Evolutionary conservation across 805 yeast species (phyloP).

Genomic region (Danielia reshetovae): DNA sequence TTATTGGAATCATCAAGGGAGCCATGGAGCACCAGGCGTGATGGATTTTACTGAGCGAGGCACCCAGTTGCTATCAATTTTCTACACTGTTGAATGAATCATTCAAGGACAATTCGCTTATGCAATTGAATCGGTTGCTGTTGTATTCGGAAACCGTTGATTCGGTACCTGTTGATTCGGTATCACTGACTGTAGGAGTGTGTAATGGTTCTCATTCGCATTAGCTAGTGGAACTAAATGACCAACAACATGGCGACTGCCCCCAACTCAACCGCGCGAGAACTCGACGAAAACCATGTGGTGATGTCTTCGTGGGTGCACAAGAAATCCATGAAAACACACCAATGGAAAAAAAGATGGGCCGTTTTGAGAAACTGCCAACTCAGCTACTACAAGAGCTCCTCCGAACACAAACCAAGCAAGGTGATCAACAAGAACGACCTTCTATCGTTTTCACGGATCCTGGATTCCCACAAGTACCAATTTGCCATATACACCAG

Average conservation of each 20-base stretch:
- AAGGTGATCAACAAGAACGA: slow-evolving; percentile 25
- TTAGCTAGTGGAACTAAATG: no score
- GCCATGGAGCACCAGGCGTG: slow-evolving; percentile 46
- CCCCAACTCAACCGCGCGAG: neutral
- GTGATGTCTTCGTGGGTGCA: slow-evolving; percentile 24
- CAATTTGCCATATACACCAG: slow-evolving; percentile 24
- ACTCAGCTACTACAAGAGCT: slow-evolving; percentile 36
- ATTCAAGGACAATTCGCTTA: no score
- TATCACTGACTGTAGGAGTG: no score
- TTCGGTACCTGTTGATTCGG: no score
- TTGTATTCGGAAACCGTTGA: no score
- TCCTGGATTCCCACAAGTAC: slow-evolving; percentile 12
- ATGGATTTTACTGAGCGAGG: no score
- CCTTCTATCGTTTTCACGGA: slow-evolving; percentile 17
- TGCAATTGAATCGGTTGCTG: no score
- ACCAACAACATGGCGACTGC: no score
- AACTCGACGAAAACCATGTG: slow-evolving; percentile 13
- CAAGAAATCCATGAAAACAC: slow-evolving; percentile 30
- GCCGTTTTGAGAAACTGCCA: slow-evolving; percentile 36
- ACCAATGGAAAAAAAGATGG: slow-evolving; percentile 39
- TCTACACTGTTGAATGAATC: no score
- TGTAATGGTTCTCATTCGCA: no score
- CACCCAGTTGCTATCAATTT: no score
- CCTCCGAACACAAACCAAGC: slow-evolving; percentile 34
- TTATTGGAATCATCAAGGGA: slow-evolving; percentile 77